These are phyloP conservation scores for Juglanconis oblonga DNA, from an alignment of 2,329 filamentous ascomycete species.

Conservation along the genomic window DNA sequence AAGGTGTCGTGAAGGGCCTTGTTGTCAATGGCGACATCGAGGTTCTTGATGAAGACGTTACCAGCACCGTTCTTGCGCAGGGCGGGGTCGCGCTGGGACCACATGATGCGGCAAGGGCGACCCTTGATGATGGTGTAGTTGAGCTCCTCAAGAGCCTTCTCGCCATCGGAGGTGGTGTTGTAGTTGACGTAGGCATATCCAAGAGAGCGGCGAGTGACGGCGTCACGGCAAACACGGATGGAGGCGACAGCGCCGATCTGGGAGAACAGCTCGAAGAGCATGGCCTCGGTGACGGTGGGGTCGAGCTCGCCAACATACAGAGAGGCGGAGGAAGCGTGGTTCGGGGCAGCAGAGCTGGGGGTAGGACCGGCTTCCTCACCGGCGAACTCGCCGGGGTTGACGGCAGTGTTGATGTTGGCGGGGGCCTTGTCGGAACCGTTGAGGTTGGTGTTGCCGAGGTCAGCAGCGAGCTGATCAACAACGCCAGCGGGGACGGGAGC, in stretches of 20 bases:
- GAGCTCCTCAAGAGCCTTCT: slow-evolving; percentile 97
- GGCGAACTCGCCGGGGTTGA: slow-evolving; percentile 49
- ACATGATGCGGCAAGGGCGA: slow-evolving; percentile 99
- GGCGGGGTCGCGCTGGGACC: slow-evolving; percentile 98
- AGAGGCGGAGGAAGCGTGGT: slow-evolving; percentile 93
- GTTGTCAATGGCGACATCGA: slow-evolving; percentile 98
- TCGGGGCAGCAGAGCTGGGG: slow-evolving; percentile 73
- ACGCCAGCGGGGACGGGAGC: slow-evolving; percentile 55
- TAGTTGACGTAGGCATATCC: slow-evolving; percentile 99
- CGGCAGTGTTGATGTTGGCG: slow-evolving; percentile 69
- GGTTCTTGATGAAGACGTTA: slow-evolving; percentile 99
- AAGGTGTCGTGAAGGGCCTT: slow-evolving; percentile 99
- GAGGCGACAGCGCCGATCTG: slow-evolving; percentile 98
- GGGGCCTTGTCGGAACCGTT: slow-evolving; percentile 66
- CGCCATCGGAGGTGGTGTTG: slow-evolving; percentile 93
- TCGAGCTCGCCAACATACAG: slow-evolving; percentile 99
- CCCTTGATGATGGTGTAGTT: slow-evolving; percentile 99
- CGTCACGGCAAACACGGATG: slow-evolving; percentile 99
- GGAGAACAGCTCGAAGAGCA: slow-evolving; percentile 99
- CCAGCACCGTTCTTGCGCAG: slow-evolving; percentile 99
- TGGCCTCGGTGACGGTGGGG: slow-evolving; percentile 95
- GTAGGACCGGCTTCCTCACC: slow-evolving; percentile 65
- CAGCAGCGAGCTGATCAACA: slow-evolving; percentile 78
- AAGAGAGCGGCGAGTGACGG: slow-evolving; percentile 95
- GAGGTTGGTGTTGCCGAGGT: slow-evolving; percentile 70